These are phyloP conservation scores for Suillus spraguei DNA, from an alignment of 768 basidiomycete genomes.

Conservation along the genomic window DNA sequence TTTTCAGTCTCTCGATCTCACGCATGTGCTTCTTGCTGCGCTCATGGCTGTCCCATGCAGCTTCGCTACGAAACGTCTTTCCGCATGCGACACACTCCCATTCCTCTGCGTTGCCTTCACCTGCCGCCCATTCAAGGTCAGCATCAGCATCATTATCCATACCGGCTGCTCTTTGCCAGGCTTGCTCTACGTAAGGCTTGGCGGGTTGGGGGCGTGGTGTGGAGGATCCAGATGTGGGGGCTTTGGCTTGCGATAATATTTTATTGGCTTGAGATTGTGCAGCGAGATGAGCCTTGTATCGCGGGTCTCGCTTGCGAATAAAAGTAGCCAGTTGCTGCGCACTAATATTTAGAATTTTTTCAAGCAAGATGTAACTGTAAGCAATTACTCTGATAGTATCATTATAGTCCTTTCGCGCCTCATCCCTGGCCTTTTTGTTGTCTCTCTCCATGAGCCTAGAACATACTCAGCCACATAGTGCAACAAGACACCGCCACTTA, in stretches of 20 bases:
- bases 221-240: constrained; percentile 28
- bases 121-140: constrained; percentile 77
- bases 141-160: constrained; percentile 40
- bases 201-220: constrained; percentile 26
- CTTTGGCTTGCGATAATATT: constrained; percentile 18
- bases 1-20: constrained; percentile 77
- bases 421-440: constrained; percentile 90
- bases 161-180: constrained; percentile 74
- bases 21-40: constrained; percentile 92
- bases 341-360: background rate
- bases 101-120: constrained; percentile 73
- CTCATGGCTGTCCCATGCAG: constrained; percentile 96
- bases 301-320: constrained; percentile 85
- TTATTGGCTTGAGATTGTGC: constrained; percentile 45
- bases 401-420: constrained; percentile 88
- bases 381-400: constrained; percentile 75
- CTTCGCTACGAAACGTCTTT: constrained; percentile 88
- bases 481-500: constrained; percentile 28
- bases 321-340: constrained; percentile 72
- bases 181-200: constrained; percentile 73
- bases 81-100: constrained; percentile 97
- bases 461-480: constrained; percentile 1
- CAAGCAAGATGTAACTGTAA: background rate
- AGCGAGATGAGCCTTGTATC: constrained; percentile 70
- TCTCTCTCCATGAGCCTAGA: constrained; percentile 90